These are phyloP conservation scores for Gliomastix tumulicola DNA, from an alignment of 2,329 filamentous ascomycete species.

Conservation along the genomic window DNA sequence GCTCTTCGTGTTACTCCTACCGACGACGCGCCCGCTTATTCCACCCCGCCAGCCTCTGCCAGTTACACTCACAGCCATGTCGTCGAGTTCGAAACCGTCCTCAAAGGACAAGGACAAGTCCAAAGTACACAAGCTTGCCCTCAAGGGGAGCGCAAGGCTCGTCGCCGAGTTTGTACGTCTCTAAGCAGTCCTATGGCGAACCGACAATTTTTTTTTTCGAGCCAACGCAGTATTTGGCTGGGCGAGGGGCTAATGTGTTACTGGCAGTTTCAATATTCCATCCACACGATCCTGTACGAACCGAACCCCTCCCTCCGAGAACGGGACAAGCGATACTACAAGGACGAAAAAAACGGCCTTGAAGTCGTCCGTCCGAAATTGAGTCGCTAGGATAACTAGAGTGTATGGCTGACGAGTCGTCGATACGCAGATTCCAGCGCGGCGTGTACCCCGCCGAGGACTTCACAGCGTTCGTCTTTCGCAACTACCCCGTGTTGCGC, in stretches of 20 bases:
- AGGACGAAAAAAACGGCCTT: too few relatives aligned
- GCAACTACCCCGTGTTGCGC: too few relatives aligned
- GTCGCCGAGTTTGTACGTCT: constrained; percentile 86
- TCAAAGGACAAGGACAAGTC: constrained; percentile 59
- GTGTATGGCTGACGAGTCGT: too few relatives aligned
- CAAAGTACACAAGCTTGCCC: constrained; percentile 89
- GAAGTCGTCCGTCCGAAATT: too few relatives aligned
- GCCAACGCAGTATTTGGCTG: too few relatives aligned
- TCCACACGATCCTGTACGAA: constrained; percentile 85
- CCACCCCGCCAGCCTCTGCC: too few relatives aligned
- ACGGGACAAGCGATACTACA: neutral
- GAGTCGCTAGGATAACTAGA: neutral
- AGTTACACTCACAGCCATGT: too few relatives aligned
- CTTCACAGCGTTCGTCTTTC: constrained; percentile 79
- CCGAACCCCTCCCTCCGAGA: neutral
- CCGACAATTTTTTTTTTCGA: constrained; percentile 7
- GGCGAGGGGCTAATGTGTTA: too few relatives aligned
- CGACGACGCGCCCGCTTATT: too few relatives aligned
- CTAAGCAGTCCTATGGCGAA: neutral
- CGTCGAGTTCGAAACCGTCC: constrained; percentile 3
- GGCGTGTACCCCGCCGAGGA: constrained; percentile 89
- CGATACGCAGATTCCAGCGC: constrained; percentile 73
- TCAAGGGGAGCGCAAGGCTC: constrained; percentile 78
- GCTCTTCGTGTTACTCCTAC: too few relatives aligned
- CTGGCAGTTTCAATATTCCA: constrained; percentile 88